phyloP scores from a whole-genome alignment of 2,329 filamentous ascomycete genomes.

The Microdochium paspali region DNA sequence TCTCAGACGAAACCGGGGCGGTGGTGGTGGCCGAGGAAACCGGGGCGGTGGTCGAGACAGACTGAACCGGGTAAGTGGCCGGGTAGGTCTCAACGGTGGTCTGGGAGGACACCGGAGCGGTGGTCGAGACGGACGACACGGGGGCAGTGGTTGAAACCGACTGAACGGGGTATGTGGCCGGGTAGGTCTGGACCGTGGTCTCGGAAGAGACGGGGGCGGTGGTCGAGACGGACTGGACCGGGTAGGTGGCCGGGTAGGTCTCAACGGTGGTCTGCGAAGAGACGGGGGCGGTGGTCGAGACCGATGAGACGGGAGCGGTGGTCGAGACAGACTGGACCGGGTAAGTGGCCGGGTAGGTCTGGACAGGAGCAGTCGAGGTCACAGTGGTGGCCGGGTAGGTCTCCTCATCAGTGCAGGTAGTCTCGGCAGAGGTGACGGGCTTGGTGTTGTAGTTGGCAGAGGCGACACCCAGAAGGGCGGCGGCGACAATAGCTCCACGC shows the following conservation, averaged over 20 bases:
- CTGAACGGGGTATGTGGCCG: neutral
- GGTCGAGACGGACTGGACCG: neutral
- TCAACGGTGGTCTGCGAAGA: neutral
- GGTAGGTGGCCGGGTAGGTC: neutral
- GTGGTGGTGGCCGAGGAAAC: neutral
- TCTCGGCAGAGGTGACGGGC: neutral
- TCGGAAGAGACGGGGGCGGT: neutral
- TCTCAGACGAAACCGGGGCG: neutral
- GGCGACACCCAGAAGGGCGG: neutral
- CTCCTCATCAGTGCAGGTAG: neutral
- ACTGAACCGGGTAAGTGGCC: neutral
- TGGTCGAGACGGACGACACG: neutral
- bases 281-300: neutral
- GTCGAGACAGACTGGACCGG: neutral
- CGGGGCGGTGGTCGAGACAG: neutral
- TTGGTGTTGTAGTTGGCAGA: neutral
- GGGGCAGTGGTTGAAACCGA: neutral
- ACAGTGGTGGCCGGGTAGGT: neutral
- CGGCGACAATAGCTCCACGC: neutral
- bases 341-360: neutral
- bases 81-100: neutral
- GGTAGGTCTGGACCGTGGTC: neutral
- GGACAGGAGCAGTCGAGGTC: neutral
- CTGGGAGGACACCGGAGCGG: neutral
- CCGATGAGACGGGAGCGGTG: neutral